Percentiles rank a stretch among this genome's conserved stretches.
Conservation (phyloP, 768 basidiomycete species). For the Amanita rubescens region DNA sequence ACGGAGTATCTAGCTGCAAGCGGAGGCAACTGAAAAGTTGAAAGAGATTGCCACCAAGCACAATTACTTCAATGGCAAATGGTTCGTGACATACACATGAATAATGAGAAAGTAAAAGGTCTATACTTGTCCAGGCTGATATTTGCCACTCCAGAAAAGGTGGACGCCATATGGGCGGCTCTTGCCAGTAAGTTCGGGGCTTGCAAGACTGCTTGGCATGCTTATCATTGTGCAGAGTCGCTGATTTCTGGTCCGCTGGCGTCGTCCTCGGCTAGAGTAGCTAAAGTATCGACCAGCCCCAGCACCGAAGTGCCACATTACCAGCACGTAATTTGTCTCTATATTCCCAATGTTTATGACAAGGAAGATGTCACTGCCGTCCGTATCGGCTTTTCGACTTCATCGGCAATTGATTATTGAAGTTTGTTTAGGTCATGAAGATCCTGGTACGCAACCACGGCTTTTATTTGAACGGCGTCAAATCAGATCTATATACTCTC, state of each 20-base stretch:
- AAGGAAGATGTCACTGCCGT: conserved; percentile 39
- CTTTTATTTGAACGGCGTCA: conserved; percentile 57
- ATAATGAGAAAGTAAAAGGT: not conserved
- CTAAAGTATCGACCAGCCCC: conserved; percentile 64
- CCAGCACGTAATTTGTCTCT: conserved; percentile 65
- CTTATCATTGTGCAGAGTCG: conserved; percentile 36
- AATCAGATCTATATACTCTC: conserved; percentile 60
- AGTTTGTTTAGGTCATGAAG: conserved; percentile 60
- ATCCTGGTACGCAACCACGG: conserved; percentile 61
- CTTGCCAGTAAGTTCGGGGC: conserved; percentile 44
- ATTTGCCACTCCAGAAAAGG: conserved; percentile 53
- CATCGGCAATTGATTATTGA: conserved; percentile 14
- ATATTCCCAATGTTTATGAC: conserved; percentile 66
- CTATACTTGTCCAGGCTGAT: conserved; percentile 42
- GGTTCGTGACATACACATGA: conserved; percentile 28
- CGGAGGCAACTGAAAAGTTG: conserved; percentile 48
- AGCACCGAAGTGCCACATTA: conserved; percentile 36
- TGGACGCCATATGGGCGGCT: conserved; percentile 55
- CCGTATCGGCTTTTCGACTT: not conserved
- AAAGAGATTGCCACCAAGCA: conserved; percentile 52
- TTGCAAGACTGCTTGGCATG: not conserved
- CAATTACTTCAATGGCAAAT: conserved; percentile 58
- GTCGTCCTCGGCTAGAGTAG: conserved; percentile 43
- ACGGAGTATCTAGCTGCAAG: conserved; percentile 39
- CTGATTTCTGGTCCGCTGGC: conserved; percentile 57